Evolutionary conservation across 768 basidiomycete species (phyloP).

Genomic region (Trametes maxima): DNA sequence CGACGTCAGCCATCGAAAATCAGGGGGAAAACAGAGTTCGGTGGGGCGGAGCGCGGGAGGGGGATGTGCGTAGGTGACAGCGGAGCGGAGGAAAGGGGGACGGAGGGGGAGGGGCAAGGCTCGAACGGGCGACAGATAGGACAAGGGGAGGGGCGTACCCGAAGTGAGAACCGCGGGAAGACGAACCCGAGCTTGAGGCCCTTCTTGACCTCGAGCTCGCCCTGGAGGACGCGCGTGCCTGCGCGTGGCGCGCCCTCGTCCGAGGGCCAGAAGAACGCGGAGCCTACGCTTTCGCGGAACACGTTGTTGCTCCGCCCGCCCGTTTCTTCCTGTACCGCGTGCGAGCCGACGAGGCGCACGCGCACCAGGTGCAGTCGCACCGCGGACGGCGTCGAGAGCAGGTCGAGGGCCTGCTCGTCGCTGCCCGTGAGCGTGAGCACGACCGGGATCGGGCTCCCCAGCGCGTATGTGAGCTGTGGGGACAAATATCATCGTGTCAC

Average conservation of each 20-base stretch:
- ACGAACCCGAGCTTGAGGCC: constrained; percentile 45
- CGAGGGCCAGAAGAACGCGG: constrained; percentile 54
- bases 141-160: constrained; percentile 38
- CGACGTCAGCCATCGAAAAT: not conserved
- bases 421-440: constrained; percentile 46
- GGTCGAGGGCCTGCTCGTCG: constrained; percentile 52
- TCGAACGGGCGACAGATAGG: not conserved
- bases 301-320: constrained; percentile 48
- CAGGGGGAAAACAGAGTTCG: no score
- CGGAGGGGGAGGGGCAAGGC: not conserved
- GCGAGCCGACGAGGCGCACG: constrained; percentile 50
- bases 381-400: constrained; percentile 45
- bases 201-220: constrained; percentile 54
- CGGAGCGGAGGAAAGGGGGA: not conserved
- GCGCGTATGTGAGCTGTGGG: constrained; percentile 48
- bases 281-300: constrained; percentile 44
- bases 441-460: constrained; percentile 55
- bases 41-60: no score
- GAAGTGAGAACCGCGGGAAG: constrained; percentile 49
- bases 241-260: constrained; percentile 35
- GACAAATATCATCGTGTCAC: not conserved
- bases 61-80: not conserved
- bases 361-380: constrained; percentile 48
- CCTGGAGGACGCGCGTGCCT: constrained; percentile 44
- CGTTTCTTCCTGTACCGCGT: constrained; percentile 43